Conservation (phyloP, 208 protist species). For the Lotmaria passim region DNA sequence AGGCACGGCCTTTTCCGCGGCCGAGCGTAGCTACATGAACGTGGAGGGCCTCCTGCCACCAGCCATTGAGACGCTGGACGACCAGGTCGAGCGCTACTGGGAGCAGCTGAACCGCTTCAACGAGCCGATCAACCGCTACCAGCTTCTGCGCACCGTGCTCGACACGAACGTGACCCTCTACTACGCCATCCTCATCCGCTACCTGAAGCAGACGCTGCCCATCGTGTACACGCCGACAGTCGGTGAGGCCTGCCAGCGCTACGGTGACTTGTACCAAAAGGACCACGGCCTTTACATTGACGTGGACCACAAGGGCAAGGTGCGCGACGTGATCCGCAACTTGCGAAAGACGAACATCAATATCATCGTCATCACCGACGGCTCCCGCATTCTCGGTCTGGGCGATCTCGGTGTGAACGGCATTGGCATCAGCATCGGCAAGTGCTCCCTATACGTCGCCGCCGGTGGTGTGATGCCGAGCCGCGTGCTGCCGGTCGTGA, state of each 20-base stretch:
- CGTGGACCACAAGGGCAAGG: slow-evolving; percentile 69
- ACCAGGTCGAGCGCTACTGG: slow-evolving; percentile 71
- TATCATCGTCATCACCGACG: slow-evolving; percentile 96
- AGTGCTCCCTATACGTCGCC: slow-evolving; percentile 93
- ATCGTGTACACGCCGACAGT: slow-evolving; percentile 92
- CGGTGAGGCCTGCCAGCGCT: slow-evolving; percentile 93
- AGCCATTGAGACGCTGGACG: slow-evolving; percentile 67
- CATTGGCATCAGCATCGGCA: slow-evolving; percentile 96
- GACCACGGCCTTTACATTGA: slow-evolving; percentile 92
- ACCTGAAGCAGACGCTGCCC: slow-evolving; percentile 77
- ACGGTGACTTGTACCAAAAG: slow-evolving; percentile 73
- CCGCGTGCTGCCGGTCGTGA: slow-evolving; percentile 84
- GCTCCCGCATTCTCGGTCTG: slow-evolving; percentile 95
- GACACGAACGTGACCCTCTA: slow-evolving; percentile 77
- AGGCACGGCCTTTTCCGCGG: slow-evolving; percentile 69
- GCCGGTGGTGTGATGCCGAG: slow-evolving; percentile 86
- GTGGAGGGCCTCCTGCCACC: slow-evolving; percentile 70
- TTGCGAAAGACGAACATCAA: slow-evolving; percentile 77
- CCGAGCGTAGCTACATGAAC: slow-evolving; percentile 60
- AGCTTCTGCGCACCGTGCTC: slow-evolving; percentile 65
- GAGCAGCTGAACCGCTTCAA: slow-evolving; percentile 62
- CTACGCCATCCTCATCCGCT: slow-evolving; percentile 70
- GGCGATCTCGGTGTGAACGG: slow-evolving; percentile 95
- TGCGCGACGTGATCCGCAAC: slow-evolving; percentile 83
- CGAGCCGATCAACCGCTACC: slow-evolving; percentile 84